Percentiles rank a stretch among this genome's conserved stretches.
Evolutionary conservation across 257 asterid genomes (phyloP).

Genomic region (Craterostigma plantagineum): DNA sequence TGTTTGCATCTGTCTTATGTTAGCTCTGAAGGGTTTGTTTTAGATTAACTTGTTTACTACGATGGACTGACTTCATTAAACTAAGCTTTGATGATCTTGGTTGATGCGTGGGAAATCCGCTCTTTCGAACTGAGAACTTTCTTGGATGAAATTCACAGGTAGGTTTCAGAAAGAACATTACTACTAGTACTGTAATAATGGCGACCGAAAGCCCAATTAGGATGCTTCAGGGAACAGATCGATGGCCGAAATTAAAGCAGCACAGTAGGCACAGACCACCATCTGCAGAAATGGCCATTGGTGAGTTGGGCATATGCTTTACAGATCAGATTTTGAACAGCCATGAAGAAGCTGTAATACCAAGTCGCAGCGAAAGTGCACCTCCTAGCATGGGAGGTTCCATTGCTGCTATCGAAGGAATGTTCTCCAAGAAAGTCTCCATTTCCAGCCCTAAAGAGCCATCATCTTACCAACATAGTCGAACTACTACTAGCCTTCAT

Average conservation of each 20-base stretch:
- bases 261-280: conserved; percentile 14
- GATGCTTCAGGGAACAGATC: conserved; percentile 15
- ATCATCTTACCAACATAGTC: conserved; percentile 1
- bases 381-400: conserved; percentile 50
- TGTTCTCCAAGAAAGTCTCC: conserved; percentile 11
- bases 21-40: too few species aligned
- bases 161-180: too few species aligned
- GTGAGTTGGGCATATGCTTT: conserved; percentile 19
- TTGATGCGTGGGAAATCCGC: too few species aligned
- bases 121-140: too few species aligned
- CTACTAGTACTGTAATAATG: conserved; percentile 8
- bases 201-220: conserved; percentile 31
- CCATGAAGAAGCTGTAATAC: conserved; percentile 17
- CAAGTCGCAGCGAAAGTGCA: conserved; percentile 37
- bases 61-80: too few species aligned
- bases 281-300: conserved; percentile 15
- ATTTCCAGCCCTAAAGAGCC: conserved; percentile 3
- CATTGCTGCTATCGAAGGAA: conserved; percentile 17
- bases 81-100: too few species aligned
- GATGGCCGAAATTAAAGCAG: conserved; percentile 18
- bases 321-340: conserved; percentile 17
- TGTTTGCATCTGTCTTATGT: too few species aligned
- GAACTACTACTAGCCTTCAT: conserved; percentile 14
- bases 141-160: too few species aligned
- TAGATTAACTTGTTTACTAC: too few species aligned